A percentile compares a stretch with the other conserved stretches of the same genome.
phyloP scores from a whole-genome alignment of 495 filamentous ascomycete species.

The Penicillium bovifimosum region DNA sequence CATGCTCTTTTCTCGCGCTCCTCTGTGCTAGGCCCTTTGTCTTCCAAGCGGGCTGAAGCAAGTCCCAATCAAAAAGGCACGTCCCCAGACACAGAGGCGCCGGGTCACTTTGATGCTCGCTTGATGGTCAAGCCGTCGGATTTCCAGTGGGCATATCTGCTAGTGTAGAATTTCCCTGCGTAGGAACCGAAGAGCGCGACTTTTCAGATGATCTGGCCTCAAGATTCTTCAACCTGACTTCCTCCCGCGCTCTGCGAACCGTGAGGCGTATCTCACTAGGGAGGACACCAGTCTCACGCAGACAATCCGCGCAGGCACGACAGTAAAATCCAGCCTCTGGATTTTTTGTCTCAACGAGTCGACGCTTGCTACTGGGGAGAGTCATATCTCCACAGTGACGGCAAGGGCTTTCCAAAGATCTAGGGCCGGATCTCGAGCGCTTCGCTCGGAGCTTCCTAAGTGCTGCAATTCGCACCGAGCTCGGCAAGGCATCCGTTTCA shows the following conservation, averaged over 20 bases:
- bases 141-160: not conserved
- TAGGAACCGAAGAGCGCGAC: not conserved
- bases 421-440: not conserved
- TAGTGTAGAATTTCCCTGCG: not conserved
- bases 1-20: not conserved
- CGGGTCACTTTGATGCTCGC: too few species aligned
- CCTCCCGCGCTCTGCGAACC: not conserved
- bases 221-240: not conserved
- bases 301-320: not conserved
- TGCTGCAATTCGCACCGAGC: not conserved
- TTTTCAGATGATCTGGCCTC: not conserved
- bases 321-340: constrained; percentile 1
- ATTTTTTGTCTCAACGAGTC: not conserved
- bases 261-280: not conserved
- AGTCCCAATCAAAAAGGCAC: too few species aligned
- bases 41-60: not conserved
- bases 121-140: not conserved
- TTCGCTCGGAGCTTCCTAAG: not conserved
- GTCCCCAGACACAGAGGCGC: too few species aligned
- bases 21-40: not conserved
- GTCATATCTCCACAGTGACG: constrained; percentile 3
- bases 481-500: not conserved
- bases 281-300: not conserved
- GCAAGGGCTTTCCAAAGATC: not conserved
- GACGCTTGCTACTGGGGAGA: not conserved